Percentiles rank a stretch among this genome's conserved stretches.
Evolutionary conservation across 83 land plant species (phyloP).

Genomic region (Diphasiastrum complanatum): DNA sequence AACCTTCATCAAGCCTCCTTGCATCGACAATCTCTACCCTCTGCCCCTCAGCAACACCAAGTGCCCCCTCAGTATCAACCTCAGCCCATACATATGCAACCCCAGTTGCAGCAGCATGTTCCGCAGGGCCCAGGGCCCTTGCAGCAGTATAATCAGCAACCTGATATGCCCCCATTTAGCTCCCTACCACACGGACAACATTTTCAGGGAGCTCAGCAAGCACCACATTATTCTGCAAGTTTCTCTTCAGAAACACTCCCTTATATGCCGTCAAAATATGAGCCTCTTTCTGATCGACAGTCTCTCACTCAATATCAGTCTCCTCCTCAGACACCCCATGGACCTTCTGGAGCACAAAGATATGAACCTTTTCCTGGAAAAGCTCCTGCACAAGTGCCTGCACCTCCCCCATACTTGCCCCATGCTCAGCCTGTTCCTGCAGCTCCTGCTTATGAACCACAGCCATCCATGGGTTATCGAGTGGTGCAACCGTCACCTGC

Average conservation of each 20-base stretch:
- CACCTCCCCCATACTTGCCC: constrained; percentile 18
- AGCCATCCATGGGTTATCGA: constrained; percentile 18
- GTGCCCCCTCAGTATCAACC: constrained; percentile 17
- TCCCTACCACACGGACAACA: constrained; percentile 23
- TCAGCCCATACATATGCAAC: constrained; percentile 21
- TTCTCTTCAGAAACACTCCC: no score
- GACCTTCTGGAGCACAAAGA: constrained; percentile 11
- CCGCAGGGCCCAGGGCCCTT: constrained; percentile 6
- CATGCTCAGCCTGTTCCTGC: constrained; percentile 17
- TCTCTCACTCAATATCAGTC: constrained; percentile 11
- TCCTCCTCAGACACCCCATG: constrained; percentile 7
- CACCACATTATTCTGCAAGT: no score
- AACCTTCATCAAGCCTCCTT: no score
- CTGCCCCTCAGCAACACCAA: constrained; percentile 3
- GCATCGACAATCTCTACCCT: constrained; percentile 18
- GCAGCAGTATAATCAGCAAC: constrained; percentile 26
- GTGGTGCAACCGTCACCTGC: constrained; percentile 22
- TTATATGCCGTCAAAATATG: no score
- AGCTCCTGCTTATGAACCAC: constrained; percentile 15
- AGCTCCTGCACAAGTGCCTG: background rate
- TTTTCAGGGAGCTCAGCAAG: constrained; percentile 27
- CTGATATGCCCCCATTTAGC: constrained; percentile 32
- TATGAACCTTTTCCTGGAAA: constrained; percentile 18
- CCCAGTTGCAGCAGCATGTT: constrained; percentile 13
- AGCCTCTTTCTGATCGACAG: no score